Base-by-base conservation (phyloP, 1,284 basidiomycete species). In the Melampsora allii-populina region DNA sequence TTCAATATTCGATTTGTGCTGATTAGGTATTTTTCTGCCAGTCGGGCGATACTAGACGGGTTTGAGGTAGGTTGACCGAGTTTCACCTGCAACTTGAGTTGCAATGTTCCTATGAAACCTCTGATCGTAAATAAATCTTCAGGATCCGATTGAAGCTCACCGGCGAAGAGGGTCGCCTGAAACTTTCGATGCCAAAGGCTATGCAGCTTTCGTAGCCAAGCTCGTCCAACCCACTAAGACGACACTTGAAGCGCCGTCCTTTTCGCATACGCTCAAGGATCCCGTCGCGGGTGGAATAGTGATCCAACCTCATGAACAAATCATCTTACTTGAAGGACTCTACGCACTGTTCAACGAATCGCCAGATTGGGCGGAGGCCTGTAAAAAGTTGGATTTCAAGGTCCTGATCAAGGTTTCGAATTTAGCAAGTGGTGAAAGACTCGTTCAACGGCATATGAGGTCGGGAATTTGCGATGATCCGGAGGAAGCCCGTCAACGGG, bases 81-180 rank as follows among this genome's bases (percentile, higher is more conserved):
- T 45, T 21, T 27, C 29, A 27, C 7, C n/a, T 27, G 29, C 48
- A 66, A 21, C 17, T 45, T 36, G 65, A n/a, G 1, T 45, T 64
- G 9, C 6, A 45, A 45, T 21, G 45, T 64, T 19, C 36, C 33
- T 5, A n/a, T n/a, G 17, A 27, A 36, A 36, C 27, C 24, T 42
- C 12, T 24, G 14, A 19, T 63, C 21, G 45, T 29, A 50, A 29
- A 24, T 21, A 29, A 36, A 19, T 21, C 2, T 1, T n/a, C 10
- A 72, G 69, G 69, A 72, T 59, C 63, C 69, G 10, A 39, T 14
- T 10, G 63, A 65, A 53, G 69, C 69, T 14, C 63, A 72, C 31
- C 29, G 61, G 9, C 21, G 63, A 45, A 61, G 69, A n/a, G 69
- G 69, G 5, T 24, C 69, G 1, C 50, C 50, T 12, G 21, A 65